Percentiles rank a stretch among this genome's conserved stretches.
Conservation (phyloP, 2,329 filamentous ascomycete species). For the Teratosphaeria viscida region DNA sequence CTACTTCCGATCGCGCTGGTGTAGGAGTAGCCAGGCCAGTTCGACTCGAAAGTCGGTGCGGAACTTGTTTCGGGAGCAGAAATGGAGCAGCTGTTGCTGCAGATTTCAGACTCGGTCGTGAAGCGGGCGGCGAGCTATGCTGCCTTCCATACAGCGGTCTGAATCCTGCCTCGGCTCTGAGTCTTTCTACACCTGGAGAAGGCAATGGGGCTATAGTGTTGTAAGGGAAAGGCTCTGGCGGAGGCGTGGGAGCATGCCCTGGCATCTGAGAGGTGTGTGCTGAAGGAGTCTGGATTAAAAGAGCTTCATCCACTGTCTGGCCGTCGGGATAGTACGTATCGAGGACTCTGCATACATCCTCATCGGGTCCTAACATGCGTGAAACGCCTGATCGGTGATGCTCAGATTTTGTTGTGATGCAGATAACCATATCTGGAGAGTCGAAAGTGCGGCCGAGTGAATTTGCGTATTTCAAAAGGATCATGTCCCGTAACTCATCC, state of each 20-base stretch:
- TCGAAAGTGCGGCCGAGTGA: conserved; percentile 83
- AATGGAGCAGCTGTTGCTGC: conserved; percentile 1
- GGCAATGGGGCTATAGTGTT: conserved; percentile 50
- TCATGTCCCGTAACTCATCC: conserved; percentile 87
- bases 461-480: conserved; percentile 87
- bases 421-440: conserved; percentile 75
- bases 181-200: conserved; percentile 63
- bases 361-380: conserved; percentile 71
- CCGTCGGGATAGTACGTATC: conserved; percentile 82
- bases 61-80: conserved; percentile 37
- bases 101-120: conserved; percentile 47
- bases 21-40: conserved; percentile 31
- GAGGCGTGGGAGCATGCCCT: conserved; percentile 57
- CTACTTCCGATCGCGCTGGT: conserved; percentile 20
- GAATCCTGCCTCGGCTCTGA: conserved; percentile 20
- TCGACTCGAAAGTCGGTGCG: conserved; percentile 22
- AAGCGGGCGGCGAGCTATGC: conserved; percentile 69
- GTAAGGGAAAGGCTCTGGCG: background rate
- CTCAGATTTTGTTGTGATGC: conserved; percentile 44
- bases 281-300: conserved; percentile 76
- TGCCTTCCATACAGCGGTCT: conserved; percentile 54
- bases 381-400: conserved; percentile 33
- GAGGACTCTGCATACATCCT: conserved; percentile 65
- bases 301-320: conserved; percentile 77
- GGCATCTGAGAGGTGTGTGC: conserved; percentile 60